Evolutionary conservation across 106 monocot species (phyloP).

Genomic region (Dendrobium catenatum): DNA sequence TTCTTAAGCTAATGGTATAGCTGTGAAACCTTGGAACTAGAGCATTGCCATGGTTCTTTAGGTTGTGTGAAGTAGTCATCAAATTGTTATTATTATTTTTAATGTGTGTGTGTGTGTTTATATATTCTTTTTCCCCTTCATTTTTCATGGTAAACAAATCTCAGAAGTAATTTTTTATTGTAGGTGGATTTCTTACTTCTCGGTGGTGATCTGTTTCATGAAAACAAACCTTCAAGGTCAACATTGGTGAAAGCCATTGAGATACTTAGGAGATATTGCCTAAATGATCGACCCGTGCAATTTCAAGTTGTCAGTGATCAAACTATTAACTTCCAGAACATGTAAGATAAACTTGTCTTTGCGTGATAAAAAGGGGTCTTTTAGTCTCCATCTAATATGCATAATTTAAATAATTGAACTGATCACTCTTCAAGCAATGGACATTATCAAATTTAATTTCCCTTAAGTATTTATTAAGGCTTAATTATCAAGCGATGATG

Average conservation of each 20-base stretch:
- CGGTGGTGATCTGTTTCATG: slow-evolving; percentile 96
- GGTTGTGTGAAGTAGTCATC: too few relatives aligned
- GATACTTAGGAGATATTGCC: slow-evolving; percentile 73
- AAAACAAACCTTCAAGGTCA: slow-evolving; percentile 93
- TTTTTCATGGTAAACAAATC: too few relatives aligned
- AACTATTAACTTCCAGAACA: slow-evolving; percentile 86
- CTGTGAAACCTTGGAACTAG: too few relatives aligned
- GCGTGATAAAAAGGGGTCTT: not conserved
- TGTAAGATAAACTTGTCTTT: slow-evolving; percentile 31
- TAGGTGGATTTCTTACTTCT: slow-evolving; percentile 97
- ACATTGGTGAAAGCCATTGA: slow-evolving; percentile 89
- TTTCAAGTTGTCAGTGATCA: slow-evolving; percentile 99
- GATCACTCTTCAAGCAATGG: not conserved
- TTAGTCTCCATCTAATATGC: not conserved
- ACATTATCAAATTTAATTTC: not conserved
- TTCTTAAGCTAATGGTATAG: too few relatives aligned
- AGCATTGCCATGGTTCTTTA: too few relatives aligned
- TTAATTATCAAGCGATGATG: not conserved
- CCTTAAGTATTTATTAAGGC: not conserved
- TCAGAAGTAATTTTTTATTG: slow-evolving; percentile 11
- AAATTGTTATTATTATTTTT: not conserved
- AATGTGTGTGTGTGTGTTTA: too few relatives aligned
- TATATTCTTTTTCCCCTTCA: too few relatives aligned
- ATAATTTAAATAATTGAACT: not conserved
- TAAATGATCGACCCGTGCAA: slow-evolving; percentile 85